A percentile compares a stretch with the other conserved stretches of the same genome.
phyloP scores from a whole-genome alignment of 2,329 filamentous ascomycete species.

The Parascedosporium putredinis region DNA sequence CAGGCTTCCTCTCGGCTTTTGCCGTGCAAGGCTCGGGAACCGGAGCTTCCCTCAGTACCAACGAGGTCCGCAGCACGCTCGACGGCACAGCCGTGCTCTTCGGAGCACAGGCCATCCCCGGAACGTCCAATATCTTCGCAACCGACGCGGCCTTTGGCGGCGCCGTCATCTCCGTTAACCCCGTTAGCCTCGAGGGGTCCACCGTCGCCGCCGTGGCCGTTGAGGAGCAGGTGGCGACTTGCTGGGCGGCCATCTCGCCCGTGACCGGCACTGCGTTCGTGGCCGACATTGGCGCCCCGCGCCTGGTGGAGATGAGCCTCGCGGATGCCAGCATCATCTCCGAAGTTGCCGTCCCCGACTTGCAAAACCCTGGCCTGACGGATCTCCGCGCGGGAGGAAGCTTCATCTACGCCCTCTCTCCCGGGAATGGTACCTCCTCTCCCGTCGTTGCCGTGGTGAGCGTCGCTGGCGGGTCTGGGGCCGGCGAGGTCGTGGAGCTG shows the following conservation, averaged over 20 bases:
- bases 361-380: conserved; percentile 41
- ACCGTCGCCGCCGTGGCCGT: conserved; percentile 30
- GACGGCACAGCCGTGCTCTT: conserved; percentile 47
- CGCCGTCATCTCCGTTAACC: conserved; percentile 34
- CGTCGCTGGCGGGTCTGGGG: conserved; percentile 11
- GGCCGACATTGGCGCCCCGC: conserved; percentile 41
- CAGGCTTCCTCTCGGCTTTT: conserved; percentile 45
- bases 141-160: conserved; percentile 50
- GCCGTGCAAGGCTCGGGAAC: conserved; percentile 22
- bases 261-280: conserved; percentile 44
- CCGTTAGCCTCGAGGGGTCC: conserved; percentile 18
- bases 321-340: conserved; percentile 35
- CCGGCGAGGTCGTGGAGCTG: conserved; percentile 21
- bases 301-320: conserved; percentile 45
- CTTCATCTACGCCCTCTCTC: conserved; percentile 47
- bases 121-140: conserved; percentile 34
- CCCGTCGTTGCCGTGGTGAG: conserved; percentile 28
- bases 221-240: conserved; percentile 42
- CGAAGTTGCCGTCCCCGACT: conserved; percentile 29
- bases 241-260: conserved; percentile 43
- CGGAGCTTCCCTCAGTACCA: too few relatives aligned
- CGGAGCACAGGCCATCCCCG: conserved; percentile 36
- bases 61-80: conserved; percentile 21
- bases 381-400: conserved; percentile 41
- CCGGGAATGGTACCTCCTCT: conserved; percentile 34